Percentiles rank a stretch among this genome's conserved stretches.
Conservation (phyloP, 306 rosid genomes). For the Hippophae tibetana region DNA sequence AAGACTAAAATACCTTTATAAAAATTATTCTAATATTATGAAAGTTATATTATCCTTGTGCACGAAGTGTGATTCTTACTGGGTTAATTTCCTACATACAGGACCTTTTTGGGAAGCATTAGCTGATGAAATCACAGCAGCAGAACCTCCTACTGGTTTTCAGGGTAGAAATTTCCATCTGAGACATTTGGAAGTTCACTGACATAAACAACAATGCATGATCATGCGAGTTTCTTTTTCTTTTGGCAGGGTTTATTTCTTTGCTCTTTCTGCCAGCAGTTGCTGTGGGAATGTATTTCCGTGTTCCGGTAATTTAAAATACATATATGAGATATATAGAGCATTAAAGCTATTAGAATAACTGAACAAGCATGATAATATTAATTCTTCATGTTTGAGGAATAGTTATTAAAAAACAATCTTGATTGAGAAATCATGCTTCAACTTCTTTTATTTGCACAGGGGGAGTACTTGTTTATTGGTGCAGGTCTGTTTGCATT, state of each 20-base stretch:
- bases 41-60: background rate
- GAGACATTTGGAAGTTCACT: constrained; percentile 1
- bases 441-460: constrained; percentile 18
- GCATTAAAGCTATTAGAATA: background rate
- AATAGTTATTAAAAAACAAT: background rate
- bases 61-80: background rate
- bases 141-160: constrained; percentile 84
- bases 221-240: constrained; percentile 9
- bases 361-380: background rate
- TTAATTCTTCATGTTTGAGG: background rate
- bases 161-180: constrained; percentile 43
- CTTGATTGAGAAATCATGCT: background rate
- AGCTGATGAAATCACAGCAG: constrained; percentile 43
- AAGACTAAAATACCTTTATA: no score
- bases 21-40: no score
- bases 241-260: constrained; percentile 61
- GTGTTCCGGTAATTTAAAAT: constrained; percentile 59
- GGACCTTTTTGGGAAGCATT: constrained; percentile 74
- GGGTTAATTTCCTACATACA: constrained; percentile 13
- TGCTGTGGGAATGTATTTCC: constrained; percentile 62
- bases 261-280: constrained; percentile 84
- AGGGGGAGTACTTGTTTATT: constrained; percentile 84
- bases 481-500: constrained; percentile 66
- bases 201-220: background rate
- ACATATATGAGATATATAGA: background rate